These are phyloP conservation scores for Torrubiellomyces zombiae DNA, from an alignment of 2,329 filamentous ascomycete genomes.

Conservation along the genomic window DNA sequence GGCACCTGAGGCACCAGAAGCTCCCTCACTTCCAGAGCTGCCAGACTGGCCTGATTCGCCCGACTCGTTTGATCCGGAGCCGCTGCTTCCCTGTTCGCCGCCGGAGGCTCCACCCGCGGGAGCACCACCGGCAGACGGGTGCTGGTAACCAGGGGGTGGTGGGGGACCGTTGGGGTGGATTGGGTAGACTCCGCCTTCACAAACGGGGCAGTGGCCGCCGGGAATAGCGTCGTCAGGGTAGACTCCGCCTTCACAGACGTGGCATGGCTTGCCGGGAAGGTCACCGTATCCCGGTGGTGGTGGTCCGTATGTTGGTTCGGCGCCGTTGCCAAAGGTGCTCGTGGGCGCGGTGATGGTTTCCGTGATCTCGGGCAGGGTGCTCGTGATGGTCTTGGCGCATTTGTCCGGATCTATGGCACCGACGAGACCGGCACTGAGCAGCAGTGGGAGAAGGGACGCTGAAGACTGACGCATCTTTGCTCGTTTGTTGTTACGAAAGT, in stretches of 20 bases:
- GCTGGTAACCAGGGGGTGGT: too few relatives aligned
- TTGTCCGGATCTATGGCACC: background rate
- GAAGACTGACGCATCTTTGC: too few relatives aligned
- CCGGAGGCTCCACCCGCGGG: too few relatives aligned
- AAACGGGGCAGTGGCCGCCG: background rate
- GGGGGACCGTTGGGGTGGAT: too few relatives aligned
- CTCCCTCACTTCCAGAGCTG: background rate
- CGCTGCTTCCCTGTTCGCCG: background rate
- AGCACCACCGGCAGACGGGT: too few relatives aligned
- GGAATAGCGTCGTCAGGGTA: background rate
- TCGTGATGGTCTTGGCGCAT: conserved; percentile 1
- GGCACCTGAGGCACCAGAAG: background rate
- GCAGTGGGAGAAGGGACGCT: too few relatives aligned
- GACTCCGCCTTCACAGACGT: background rate
- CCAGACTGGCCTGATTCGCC: background rate
- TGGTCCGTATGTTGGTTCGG: background rate
- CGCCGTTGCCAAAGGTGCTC: conserved; percentile 1
- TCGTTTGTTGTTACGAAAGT: too few relatives aligned
- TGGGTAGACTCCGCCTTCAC: background rate
- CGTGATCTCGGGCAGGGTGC: conserved; percentile 2
- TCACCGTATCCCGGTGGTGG: background rate
- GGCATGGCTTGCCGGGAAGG: background rate
- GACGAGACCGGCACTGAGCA: background rate
- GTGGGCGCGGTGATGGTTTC: conserved; percentile 1
- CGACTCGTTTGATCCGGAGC: background rate